Percentiles rank a stretch among this genome's conserved stretches.
phyloP scores from a whole-genome alignment of 495 filamentous ascomycete species.

The Darksidea phi region DNA sequence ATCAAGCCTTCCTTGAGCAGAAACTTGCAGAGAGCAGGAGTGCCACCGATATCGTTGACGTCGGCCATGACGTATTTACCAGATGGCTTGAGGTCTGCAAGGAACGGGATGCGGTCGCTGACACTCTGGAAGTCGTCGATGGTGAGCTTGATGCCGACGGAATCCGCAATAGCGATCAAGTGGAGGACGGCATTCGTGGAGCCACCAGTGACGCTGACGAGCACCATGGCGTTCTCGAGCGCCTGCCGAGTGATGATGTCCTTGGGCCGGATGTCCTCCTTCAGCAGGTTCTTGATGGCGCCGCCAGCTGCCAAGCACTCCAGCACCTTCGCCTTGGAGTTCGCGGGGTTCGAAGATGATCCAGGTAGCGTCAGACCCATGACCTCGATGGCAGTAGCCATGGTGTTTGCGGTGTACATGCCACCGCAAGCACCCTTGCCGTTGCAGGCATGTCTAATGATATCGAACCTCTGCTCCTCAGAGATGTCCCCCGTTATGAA shows the following conservation, averaged over 20 bases:
- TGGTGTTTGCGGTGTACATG: constrained; percentile 99
- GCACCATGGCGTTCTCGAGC: constrained; percentile 94
- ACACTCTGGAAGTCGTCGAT: constrained; percentile 98
- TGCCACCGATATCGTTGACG: constrained; percentile 85
- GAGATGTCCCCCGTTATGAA: constrained; percentile 87
- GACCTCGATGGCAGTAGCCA: constrained; percentile 94
- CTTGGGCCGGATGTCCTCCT: constrained; percentile 80
- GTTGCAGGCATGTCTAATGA: constrained; percentile 92
- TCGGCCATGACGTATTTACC: constrained; percentile 97
- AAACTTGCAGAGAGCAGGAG: constrained; percentile 85
- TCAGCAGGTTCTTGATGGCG: constrained; percentile 82
- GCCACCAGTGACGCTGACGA: constrained; percentile 92
- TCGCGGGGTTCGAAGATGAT: constrained; percentile 88
- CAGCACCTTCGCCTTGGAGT: constrained; percentile 76
- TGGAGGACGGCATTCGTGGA: constrained; percentile 97
- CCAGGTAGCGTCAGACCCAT: constrained; percentile 96
- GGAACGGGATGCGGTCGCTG: constrained; percentile 85
- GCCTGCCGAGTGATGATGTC: constrained; percentile 91
- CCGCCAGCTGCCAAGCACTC: constrained; percentile 83
- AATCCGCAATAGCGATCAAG: constrained; percentile 92
- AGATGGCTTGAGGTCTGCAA: constrained; percentile 94
- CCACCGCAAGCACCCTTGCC: constrained; percentile 93
- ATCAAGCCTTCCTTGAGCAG: constrained; percentile 87
- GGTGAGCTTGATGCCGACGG: constrained; percentile 87
- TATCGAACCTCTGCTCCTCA: constrained; percentile 88